Evolutionary conservation across 2,329 filamentous ascomycete species (phyloP).

Genomic region (Cephalotrichum gorgonifer): DNA sequence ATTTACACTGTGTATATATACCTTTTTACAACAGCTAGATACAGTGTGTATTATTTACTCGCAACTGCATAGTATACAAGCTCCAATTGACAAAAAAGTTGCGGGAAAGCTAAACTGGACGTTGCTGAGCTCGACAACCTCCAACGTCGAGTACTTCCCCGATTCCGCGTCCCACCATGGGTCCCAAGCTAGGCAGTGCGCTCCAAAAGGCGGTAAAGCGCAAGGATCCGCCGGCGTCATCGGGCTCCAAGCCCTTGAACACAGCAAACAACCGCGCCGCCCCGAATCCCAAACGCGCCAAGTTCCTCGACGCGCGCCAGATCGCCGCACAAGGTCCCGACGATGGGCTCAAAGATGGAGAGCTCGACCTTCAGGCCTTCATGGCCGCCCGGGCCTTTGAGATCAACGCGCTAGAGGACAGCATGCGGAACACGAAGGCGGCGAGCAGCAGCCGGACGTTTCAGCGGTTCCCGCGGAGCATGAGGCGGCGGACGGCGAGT

Average conservation of each 20-base stretch:
- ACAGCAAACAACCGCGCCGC: background rate
- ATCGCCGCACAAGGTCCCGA: constrained; percentile 41
- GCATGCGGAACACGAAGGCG: constrained; percentile 64
- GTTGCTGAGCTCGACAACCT: background rate
- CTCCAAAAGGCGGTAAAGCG: constrained; percentile 1
- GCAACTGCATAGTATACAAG: background rate
- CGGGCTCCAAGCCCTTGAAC: background rate
- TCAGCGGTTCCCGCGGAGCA: constrained; percentile 74
- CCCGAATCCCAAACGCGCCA: constrained; percentile 35
- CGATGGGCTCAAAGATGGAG: constrained; percentile 54
- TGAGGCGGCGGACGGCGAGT: constrained; percentile 82
- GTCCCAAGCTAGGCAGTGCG: constrained; percentile 2
- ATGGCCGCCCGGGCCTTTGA: constrained; percentile 80
- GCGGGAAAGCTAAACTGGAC: background rate
- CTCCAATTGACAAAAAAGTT: background rate
- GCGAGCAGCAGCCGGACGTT: constrained; percentile 63
- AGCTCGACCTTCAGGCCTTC: constrained; percentile 78
- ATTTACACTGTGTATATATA: background rate
- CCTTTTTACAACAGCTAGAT: background rate
- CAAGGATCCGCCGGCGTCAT: background rate
- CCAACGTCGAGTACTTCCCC: background rate
- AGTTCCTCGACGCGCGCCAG: constrained; percentile 33
- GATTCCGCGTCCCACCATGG: background rate
- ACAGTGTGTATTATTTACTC: background rate
- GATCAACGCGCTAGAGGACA: constrained; percentile 73